phyloP scores from a whole-genome alignment of 1,284 basidiomycete genomes.

The Malassezia vespertilionis region DNA sequence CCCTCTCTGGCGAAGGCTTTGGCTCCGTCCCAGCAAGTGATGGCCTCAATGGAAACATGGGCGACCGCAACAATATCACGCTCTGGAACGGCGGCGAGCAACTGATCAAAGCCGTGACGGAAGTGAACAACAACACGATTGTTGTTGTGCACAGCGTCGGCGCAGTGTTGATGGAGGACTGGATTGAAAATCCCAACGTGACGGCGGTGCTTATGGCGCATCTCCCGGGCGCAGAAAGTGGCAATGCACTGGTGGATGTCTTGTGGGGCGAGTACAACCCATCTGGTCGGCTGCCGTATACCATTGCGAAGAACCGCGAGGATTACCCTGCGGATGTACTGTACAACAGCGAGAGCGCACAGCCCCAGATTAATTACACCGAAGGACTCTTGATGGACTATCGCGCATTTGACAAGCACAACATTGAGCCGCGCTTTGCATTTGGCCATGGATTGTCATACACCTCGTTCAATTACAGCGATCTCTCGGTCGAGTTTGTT shows the following conservation, averaged over 20 bases:
- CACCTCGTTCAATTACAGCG: slow-evolving; percentile 29
- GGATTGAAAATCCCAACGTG: slow-evolving; percentile 33
- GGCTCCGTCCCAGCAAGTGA: slow-evolving; percentile 49
- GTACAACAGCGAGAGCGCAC: slow-evolving; percentile 24
- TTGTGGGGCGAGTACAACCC: slow-evolving; percentile 37
- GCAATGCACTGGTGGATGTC: slow-evolving; percentile 27
- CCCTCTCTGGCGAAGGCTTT: slow-evolving; percentile 28
- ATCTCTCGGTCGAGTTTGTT: slow-evolving; percentile 12
- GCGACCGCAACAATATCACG: slow-evolving; percentile 67
- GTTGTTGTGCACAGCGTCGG: slow-evolving; percentile 34
- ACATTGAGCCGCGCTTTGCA: slow-evolving; percentile 29
- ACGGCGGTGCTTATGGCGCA: slow-evolving; percentile 33
- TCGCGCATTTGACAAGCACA: slow-evolving; percentile 25
- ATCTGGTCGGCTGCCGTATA: slow-evolving; percentile 34
- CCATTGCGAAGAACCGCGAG: slow-evolving; percentile 28
- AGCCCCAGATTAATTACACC: slow-evolving; percentile 36
- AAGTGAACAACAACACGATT: slow-evolving; percentile 34
- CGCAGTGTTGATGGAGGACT: slow-evolving; percentile 30
- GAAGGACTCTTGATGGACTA: slow-evolving; percentile 34
- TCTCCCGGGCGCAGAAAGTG: slow-evolving; percentile 32
- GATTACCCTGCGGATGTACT: slow-evolving; percentile 22
- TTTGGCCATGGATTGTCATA: slow-evolving; percentile 38
- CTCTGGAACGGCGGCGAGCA: slow-evolving; percentile 66
- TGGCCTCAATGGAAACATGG: slow-evolving; percentile 56
- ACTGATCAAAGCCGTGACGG: slow-evolving; percentile 28